phyloP scores from a whole-genome alignment of 805 yeast species.

The Spencermartinsiella europaea region DNA sequence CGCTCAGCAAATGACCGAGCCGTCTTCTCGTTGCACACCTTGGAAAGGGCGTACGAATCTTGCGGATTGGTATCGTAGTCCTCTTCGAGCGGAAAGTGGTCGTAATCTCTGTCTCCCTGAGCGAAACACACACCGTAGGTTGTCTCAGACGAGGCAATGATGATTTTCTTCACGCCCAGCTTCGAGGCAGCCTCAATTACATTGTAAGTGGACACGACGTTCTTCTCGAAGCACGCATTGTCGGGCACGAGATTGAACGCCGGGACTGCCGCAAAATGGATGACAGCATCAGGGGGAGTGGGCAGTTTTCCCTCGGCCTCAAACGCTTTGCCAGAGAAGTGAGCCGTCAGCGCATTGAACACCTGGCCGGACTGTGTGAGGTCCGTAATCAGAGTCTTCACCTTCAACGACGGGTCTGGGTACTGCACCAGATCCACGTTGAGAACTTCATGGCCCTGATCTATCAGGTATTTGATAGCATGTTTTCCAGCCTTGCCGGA shows the following conservation, averaged over 20 bases:
- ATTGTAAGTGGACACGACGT: slow-evolving; percentile 13
- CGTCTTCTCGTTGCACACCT: slow-evolving; percentile 13
- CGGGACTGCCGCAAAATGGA: slow-evolving; percentile 16
- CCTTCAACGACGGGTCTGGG: slow-evolving; percentile 13
- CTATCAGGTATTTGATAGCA: slow-evolving; percentile 10
- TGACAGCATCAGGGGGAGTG: slow-evolving; percentile 15
- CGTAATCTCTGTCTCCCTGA: slow-evolving; percentile 15
- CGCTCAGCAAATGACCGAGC: slow-evolving; percentile 14
- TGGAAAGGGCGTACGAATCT: slow-evolving; percentile 15
- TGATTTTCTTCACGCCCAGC: slow-evolving; percentile 16
- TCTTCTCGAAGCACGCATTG: slow-evolving; percentile 12
- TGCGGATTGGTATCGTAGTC: slow-evolving; percentile 13
- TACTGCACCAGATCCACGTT: slow-evolving; percentile 14
- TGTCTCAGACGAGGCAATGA: slow-evolving; percentile 16
- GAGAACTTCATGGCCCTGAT: slow-evolving; percentile 14
- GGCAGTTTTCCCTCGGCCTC: slow-evolving; percentile 6
- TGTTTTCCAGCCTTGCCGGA: slow-evolving; percentile 15
- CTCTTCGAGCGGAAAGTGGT: slow-evolving; percentile 15
- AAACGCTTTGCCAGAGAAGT: slow-evolving; percentile 9
- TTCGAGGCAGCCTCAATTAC: slow-evolving; percentile 16
- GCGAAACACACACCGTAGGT: slow-evolving; percentile 17
- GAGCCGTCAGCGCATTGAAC: slow-evolving; percentile 15
- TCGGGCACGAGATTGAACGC: slow-evolving; percentile 10
- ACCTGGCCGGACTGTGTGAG: slow-evolving; percentile 15
- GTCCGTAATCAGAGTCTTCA: slow-evolving; percentile 12